Conservation (phyloP, 176 grass and related monocot species). For the Zoysia pacifica region DNA sequence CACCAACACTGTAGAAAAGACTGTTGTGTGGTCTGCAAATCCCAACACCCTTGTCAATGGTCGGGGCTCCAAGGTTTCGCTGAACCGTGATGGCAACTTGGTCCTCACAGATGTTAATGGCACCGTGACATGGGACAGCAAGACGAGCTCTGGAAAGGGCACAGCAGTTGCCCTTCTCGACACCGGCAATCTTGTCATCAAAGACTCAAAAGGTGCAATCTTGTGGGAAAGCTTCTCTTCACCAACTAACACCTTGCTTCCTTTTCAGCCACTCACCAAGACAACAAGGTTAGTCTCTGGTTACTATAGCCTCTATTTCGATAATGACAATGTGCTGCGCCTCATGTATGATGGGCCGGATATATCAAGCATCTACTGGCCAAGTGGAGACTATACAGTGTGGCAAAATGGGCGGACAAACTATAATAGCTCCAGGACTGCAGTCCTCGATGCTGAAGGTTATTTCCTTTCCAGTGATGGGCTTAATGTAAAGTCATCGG, state of each 20-base stretch:
- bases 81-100: conserved; percentile 51
- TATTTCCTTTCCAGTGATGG: conserved; percentile 61
- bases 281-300: conserved; percentile 47
- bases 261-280: conserved; percentile 55
- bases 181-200: conserved; percentile 72
- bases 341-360: conserved; percentile 68
- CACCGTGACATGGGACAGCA: conserved; percentile 53
- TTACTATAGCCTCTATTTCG: conserved; percentile 65
- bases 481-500: conserved; percentile 47
- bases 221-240: conserved; percentile 73
- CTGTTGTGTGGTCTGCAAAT: conserved; percentile 70
- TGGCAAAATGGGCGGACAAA: conserved; percentile 40
- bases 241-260: conserved; percentile 64
- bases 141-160: conserved; percentile 27
- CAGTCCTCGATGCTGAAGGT: conserved; percentile 54
- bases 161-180: conserved; percentile 48
- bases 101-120: conserved; percentile 67
- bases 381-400: conserved; percentile 31
- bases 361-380: conserved; percentile 71
- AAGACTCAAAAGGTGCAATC: conserved; percentile 19
- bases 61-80: conserved; percentile 45
- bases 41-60: conserved; percentile 60
- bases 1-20: conserved; percentile 36
- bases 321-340: conserved; percentile 62
- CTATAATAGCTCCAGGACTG: conserved; percentile 64